Conservation (phyloP, 2,329 filamentous ascomycete species). For the Calonectria crousiana region DNA sequence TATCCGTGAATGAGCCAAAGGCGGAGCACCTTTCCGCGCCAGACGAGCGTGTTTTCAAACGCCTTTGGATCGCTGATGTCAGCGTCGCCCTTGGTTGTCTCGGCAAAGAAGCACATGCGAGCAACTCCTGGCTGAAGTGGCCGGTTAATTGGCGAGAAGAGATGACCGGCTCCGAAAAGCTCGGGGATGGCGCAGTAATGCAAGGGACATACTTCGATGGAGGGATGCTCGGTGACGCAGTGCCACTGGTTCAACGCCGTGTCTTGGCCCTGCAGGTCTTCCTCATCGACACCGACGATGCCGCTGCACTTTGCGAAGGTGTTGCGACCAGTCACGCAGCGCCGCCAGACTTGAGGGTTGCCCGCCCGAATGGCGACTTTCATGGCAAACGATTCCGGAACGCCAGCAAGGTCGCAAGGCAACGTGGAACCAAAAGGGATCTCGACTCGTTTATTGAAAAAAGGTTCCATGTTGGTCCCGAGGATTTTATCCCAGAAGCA, state of each 20-base stretch:
- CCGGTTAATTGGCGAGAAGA: conserved; percentile 15
- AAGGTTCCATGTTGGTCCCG: conserved; percentile 14
- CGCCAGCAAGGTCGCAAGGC: not conserved
- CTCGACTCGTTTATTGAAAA: conserved; percentile 13
- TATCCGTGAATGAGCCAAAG: conserved; percentile 17
- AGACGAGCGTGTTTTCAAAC: conserved; percentile 16
- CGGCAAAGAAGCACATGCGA: conserved; percentile 17
- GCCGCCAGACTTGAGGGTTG: conserved; percentile 13
- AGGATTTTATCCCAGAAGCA: conserved; percentile 21
- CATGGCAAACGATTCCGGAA: conserved; percentile 12
- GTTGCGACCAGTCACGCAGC: not conserved
- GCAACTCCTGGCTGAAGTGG: not conserved
- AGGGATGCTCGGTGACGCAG: conserved; percentile 8
- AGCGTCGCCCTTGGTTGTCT: not conserved
- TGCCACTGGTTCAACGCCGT: not conserved
- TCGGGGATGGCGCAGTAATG: conserved; percentile 4
- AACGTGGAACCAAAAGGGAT: not conserved
- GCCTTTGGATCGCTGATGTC: not conserved
- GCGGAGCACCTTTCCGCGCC: conserved; percentile 8
- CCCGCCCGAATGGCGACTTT: not conserved
- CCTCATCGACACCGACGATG: conserved; percentile 21
- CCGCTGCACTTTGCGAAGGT: conserved; percentile 9
- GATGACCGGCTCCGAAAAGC: conserved; percentile 11
- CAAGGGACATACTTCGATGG: conserved; percentile 19
- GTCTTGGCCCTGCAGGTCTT: not conserved